phyloP scores from a whole-genome alignment of 257 asterid species.

The Ilex aquifolium region DNA sequence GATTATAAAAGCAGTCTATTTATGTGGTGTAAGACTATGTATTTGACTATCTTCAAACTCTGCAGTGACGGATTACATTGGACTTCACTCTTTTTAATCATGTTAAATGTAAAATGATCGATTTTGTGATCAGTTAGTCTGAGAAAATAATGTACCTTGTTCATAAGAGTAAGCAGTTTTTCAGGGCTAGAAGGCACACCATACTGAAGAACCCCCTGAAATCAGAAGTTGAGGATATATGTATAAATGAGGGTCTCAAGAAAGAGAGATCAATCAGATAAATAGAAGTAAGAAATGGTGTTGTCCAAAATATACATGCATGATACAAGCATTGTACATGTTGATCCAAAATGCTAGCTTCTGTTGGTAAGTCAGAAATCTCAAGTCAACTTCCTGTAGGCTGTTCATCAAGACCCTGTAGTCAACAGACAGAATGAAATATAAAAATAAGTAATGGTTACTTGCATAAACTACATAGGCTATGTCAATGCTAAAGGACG shows the following conservation, averaged over 20 bases:
- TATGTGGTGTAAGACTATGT: no score
- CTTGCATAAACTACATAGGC: no score
- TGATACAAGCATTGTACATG: slow-evolving; percentile 48
- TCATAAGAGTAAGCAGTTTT: slow-evolving; percentile 47
- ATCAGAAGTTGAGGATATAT: not conserved
- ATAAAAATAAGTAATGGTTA: not conserved
- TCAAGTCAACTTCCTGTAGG: slow-evolving; percentile 60
- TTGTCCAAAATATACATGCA: slow-evolving; percentile 30
- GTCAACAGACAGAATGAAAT: not conserved
- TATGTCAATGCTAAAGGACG: no score
- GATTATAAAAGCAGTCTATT: no score
- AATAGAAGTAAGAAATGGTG: not conserved
- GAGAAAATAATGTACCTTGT: slow-evolving; percentile 40
- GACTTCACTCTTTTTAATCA: no score
- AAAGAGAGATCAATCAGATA: not conserved
- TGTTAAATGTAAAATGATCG: no score
- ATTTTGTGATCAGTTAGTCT: no score
- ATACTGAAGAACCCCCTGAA: slow-evolving; percentile 75
- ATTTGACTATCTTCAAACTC: no score
- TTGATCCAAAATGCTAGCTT: slow-evolving; percentile 54
- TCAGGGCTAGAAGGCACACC: slow-evolving; percentile 68
- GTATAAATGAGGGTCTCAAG: not conserved
- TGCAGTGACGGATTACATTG: no score
- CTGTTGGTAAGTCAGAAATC: slow-evolving; percentile 29
- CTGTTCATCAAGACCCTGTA: slow-evolving; percentile 56